A percentile compares a stretch with the other conserved stretches of the same genome.
phyloP scores from a whole-genome alignment of 495 filamentous ascomycete genomes.

The Evansstolkia leycettana region DNA sequence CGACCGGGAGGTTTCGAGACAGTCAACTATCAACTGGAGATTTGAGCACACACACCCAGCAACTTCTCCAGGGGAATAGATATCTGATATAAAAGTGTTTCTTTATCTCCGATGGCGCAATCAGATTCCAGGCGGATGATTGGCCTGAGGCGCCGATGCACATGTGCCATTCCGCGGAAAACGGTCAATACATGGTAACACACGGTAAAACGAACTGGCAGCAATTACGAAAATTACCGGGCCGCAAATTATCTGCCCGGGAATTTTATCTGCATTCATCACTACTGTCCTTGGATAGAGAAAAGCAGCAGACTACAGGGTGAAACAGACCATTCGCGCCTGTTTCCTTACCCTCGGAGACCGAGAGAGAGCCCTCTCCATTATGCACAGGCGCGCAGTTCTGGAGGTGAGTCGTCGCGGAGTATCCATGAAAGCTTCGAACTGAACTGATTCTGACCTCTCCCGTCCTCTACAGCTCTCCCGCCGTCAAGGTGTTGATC shows the following conservation, averaged over 20 bases:
- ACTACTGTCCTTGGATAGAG: not conserved
- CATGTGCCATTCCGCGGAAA: constrained; percentile 17
- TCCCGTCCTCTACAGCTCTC: constrained; percentile 10
- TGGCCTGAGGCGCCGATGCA: constrained; percentile 19
- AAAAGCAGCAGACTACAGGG: not conserved
- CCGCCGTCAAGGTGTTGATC: constrained; percentile 18
- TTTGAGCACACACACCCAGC: too few species aligned
- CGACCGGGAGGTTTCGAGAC: too few species aligned
- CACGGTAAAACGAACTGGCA: too few species aligned
- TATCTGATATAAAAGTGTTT: too few species aligned
- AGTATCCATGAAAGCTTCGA: too few species aligned
- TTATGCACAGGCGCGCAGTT: constrained; percentile 26
- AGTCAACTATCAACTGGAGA: too few species aligned
- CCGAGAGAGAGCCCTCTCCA: constrained; percentile 1
- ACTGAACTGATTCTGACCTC: too few species aligned
- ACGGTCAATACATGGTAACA: constrained; percentile 1
- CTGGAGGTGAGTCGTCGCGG: constrained; percentile 25
- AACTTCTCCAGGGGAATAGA: too few species aligned
- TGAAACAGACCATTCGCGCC: not conserved
- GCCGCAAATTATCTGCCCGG: not conserved
- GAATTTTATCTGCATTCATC: too few species aligned
- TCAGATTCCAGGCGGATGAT: constrained; percentile 14
- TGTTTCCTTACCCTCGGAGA: not conserved
- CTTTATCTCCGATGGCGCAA: too few species aligned
- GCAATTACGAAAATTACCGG: not conserved